Percentiles rank a stretch among this genome's conserved stretches.
phyloP scores from a whole-genome alignment of 495 filamentous ascomycete genomes.

The Lophium mytilinum region DNA sequence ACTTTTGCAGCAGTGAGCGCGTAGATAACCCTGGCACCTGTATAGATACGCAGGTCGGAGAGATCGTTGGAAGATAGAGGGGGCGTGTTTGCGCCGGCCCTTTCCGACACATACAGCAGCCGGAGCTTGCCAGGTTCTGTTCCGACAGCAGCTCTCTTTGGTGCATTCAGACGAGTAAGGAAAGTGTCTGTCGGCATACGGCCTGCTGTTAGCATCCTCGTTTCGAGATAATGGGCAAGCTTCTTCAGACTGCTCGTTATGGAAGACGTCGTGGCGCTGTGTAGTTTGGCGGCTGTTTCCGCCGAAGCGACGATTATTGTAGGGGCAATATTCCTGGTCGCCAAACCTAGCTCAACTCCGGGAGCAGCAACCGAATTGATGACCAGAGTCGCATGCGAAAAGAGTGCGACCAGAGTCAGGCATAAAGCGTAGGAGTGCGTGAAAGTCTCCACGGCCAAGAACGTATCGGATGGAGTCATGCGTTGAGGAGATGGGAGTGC shows the following conservation, averaged over 20 bases:
- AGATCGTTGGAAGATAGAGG: constrained; percentile 57
- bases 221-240: constrained; percentile 61
- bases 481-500: constrained; percentile 66
- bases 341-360: constrained; percentile 59
- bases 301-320: constrained; percentile 79
- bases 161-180: constrained; percentile 54
- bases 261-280: constrained; percentile 45
- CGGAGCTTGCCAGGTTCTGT: constrained; percentile 65
- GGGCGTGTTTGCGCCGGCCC: constrained; percentile 42
- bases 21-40: constrained; percentile 73
- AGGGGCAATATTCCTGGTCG: constrained; percentile 64
- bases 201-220: constrained; percentile 59
- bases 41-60: constrained; percentile 72
- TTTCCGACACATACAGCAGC: constrained; percentile 60
- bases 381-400: constrained; percentile 73
- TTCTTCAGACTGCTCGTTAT: constrained; percentile 46
- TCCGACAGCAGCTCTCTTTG: constrained; percentile 53
- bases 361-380: constrained; percentile 77
- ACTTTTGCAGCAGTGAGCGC: constrained; percentile 73
- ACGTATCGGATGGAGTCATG: constrained; percentile 63
- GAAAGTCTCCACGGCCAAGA: constrained; percentile 81
- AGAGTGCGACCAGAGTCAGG: constrained; percentile 74
- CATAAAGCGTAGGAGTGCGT: constrained; percentile 69
- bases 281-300: constrained; percentile 58
- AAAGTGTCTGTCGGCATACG: constrained; percentile 61